Evolutionary conservation across 768 basidiomycete genomes (phyloP), one percentile per base, ranked within the genome.

Genomic region (Leccinum imitatum): DNA sequence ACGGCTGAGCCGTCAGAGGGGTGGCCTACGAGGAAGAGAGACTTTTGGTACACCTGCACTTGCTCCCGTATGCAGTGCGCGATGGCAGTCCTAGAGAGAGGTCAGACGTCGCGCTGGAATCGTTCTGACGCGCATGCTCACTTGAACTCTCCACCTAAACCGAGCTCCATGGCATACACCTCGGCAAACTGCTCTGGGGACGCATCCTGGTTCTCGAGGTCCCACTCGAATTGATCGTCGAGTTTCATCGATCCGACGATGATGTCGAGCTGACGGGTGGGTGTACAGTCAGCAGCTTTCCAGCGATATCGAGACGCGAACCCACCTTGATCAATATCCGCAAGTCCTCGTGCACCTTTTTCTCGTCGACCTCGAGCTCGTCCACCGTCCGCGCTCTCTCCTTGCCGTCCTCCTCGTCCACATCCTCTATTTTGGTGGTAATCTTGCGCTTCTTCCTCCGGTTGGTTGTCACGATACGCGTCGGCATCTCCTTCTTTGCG

Each of bases 201-300:
- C 3, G 91, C 89, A 50, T 82, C 80, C 21, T 79, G 75, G 58
- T 90, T 93, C 65, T 89, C 89, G 39, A 98, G 75, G 72, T 99
- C 96, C 97, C 97, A 99, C 71, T 98, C 97, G 69, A 98, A 96
- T 69, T 95, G 91, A 74, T 99, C 97, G 58, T 93, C 91, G 23
- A 99, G 82, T 73, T 95, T 95, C 78, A 95, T 85, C 7, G 89
- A 86, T 23, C 93, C 96, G 57, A 95, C 89, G 57, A 94, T 92
- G 75, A 98, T 93, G 75, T 98, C 96, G 62, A 99, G 84, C 95
- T 98, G 59, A 41, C 11, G 33, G 6, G 31, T 9, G 11, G 31
- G 6, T 10, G 6, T 13, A 27, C n/a, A 17, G 31, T 71, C 50
- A 68, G 50, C 35, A 54, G 19, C 6, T 17, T n/a, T 19, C n/a